Base-by-base conservation (phyloP, 345 rosid genomes). In the Anacardium occidentale region DNA sequence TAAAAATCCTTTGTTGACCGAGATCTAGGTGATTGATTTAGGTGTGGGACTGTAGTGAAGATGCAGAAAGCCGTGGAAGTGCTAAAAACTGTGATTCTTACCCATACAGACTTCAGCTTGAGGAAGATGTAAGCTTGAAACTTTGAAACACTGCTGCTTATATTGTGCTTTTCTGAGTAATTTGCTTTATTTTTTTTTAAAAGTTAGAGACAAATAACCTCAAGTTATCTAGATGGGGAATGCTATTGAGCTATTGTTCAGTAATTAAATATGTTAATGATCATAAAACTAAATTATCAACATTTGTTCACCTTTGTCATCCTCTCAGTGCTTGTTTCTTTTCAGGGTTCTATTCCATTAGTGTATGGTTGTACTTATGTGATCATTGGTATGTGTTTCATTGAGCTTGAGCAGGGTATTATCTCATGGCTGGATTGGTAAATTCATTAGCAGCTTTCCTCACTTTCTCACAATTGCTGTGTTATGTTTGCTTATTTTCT, bases 71-170 rank as follows among this genome's bases (percentile, higher is more conserved):
- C 77, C 70, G 70, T 62, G 77, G 70, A 70, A 64, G 72, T 71
- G 53, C 54, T 13, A 54, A 68, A 70, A 84, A 84, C 79, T 75
- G 78, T 13, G 69, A 62, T 64, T 69, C 79, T 63, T 82, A 73
- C 81, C 90, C 81, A 73, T 85, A 80, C 77, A 83, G 87, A 80
- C 81, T 76, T 71, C 97, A 91, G 79, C 97, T 93, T 58, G 91
- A 93, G 68, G 83, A 82, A 70, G 97, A 93, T 84, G 98, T 91
- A 77, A 88, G 93, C 72, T 75, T 80, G 66, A 70, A 13, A 60
- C 51, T 17, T 51, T 52, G 51, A 37, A 37, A 37, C 7, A 37
- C 40, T 37, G 40, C 7, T 37, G 40, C 7, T 3, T 37, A 37
- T 69, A 52, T 70, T 67, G 51, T 53, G 26, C 69, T 75, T 24